These are phyloP conservation scores for Claviceps sp. DNA, from an alignment of 2,329 filamentous ascomycete genomes.

Conservation along the genomic window DNA sequence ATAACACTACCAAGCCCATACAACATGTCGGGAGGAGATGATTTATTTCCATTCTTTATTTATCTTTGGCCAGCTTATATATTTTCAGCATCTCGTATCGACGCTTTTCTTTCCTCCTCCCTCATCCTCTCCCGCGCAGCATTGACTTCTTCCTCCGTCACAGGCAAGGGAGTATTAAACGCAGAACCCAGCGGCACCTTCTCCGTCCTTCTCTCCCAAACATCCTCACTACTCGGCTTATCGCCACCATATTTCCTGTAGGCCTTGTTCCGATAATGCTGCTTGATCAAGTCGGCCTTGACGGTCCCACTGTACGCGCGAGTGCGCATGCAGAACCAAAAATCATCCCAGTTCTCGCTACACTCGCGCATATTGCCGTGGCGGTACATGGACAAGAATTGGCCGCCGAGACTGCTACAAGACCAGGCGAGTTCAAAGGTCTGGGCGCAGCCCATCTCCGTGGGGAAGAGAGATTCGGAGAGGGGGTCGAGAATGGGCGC, in stretches of 20 bases:
- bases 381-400: constrained; percentile 86
- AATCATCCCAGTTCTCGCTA: constrained; percentile 78
- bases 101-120: constrained; percentile 20
- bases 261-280: constrained; percentile 55
- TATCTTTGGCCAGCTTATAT: constrained; percentile 10
- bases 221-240: constrained; percentile 66
- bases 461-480: constrained; percentile 60
- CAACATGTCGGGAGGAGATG: too few species aligned
- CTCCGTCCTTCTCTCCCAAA: constrained; percentile 66
- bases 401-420: constrained; percentile 81
- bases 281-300: constrained; percentile 48
- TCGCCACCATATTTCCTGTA: constrained; percentile 50
- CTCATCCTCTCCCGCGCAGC: constrained; percentile 31
- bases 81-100: constrained; percentile 15
- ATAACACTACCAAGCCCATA: too few species aligned
- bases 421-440: constrained; percentile 91
- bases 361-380: constrained; percentile 67
- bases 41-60: constrained; percentile 11
- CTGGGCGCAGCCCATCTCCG: constrained; percentile 74
- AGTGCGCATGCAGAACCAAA: constrained; percentile 94
- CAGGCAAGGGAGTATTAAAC: constrained; percentile 28
- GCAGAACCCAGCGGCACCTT: constrained; percentile 37
- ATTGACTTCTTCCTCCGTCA: constrained; percentile 23
- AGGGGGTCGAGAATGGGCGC: constrained; percentile 29
- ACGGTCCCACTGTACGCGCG: constrained; percentile 47